phyloP scores from a whole-genome alignment of 768 basidiomycete genomes.

The Phlebiopsis gigantea region DNA sequence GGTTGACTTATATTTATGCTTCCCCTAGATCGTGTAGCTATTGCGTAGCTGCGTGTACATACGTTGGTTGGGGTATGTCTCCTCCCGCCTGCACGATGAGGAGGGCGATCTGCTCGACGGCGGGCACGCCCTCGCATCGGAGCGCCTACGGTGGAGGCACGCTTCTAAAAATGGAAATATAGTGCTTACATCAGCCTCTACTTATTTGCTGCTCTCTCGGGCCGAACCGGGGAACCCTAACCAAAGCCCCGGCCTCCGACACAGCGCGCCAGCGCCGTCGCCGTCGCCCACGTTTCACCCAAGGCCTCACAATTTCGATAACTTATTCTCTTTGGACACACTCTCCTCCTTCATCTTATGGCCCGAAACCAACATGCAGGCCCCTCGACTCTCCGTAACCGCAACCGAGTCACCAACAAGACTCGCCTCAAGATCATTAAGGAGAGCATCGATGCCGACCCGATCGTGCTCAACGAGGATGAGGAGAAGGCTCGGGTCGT shows the following conservation, averaged over 20 bases:
- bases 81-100: not conserved
- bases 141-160: conserved; percentile 7
- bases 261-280: conserved; percentile 26
- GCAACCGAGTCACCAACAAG: conserved; percentile 91
- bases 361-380: conserved; percentile 76
- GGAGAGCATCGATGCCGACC: conserved; percentile 77
- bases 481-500: conserved; percentile 80
- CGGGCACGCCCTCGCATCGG: conserved; percentile 4
- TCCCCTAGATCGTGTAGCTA: not conserved
- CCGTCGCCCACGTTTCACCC: conserved; percentile 22
- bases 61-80: not conserved
- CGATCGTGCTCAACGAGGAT: conserved; percentile 78
- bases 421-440: conserved; percentile 81
- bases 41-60: not conserved
- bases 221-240: conserved; percentile 13
- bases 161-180: not conserved
- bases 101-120: not conserved
- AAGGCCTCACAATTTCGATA: conserved; percentile 15
- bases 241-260: conserved; percentile 21
- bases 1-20: not conserved
- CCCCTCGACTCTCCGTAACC: conserved; percentile 76
- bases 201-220: conserved; percentile 10
- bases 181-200: conserved; percentile 7
- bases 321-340: conserved; percentile 21
- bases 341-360: conserved; percentile 49